Conservation (phyloP, 345 rosid genomes). For the Rhodomyrtus tomentosa region DNA sequence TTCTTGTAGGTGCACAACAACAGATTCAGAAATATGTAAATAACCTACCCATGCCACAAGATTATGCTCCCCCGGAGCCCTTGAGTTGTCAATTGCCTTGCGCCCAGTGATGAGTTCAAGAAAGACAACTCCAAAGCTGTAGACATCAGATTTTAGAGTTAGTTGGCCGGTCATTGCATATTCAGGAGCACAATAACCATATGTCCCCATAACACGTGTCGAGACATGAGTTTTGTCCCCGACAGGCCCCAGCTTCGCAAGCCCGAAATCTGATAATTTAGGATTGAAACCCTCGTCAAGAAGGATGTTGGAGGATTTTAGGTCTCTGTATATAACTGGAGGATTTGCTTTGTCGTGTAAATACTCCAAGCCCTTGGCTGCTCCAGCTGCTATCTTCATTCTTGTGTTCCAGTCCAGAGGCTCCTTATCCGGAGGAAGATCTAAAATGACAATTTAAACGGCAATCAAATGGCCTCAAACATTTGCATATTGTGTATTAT, state of each 20-base stretch:
- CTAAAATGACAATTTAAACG: slow-evolving; percentile 19
- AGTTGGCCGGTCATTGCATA: slow-evolving; percentile 99
- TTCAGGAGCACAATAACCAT: slow-evolving; percentile 98
- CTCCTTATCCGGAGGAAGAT: slow-evolving; percentile 72
- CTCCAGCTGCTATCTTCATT: slow-evolving; percentile 98
- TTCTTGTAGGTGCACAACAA: neutral
- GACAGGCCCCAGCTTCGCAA: slow-evolving; percentile 94
- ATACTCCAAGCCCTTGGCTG: slow-evolving; percentile 94
- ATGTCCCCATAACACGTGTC: slow-evolving; percentile 99
- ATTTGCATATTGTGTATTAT: neutral
- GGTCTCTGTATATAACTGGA: slow-evolving; percentile 92
- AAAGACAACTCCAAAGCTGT: slow-evolving; percentile 97
- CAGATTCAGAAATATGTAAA: slow-evolving; percentile 1
- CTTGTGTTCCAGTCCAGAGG: slow-evolving; percentile 94
- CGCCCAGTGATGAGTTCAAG: slow-evolving; percentile 95
- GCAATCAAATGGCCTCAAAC: neutral
- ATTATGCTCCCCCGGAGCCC: slow-evolving; percentile 82
- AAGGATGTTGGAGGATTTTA: slow-evolving; percentile 92
- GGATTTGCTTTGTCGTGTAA: slow-evolving; percentile 95
- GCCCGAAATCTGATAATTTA: slow-evolving; percentile 91
- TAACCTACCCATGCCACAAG: slow-evolving; percentile 91
- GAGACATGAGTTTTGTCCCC: slow-evolving; percentile 99
- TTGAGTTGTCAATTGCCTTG: slow-evolving; percentile 81
- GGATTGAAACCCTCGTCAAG: slow-evolving; percentile 89
- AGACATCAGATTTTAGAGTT: slow-evolving; percentile 89